A percentile compares a stretch with the other conserved stretches of the same genome.
phyloP scores from a whole-genome alignment of 148 eudicot species.

The Selenicereus undatus region DNA sequence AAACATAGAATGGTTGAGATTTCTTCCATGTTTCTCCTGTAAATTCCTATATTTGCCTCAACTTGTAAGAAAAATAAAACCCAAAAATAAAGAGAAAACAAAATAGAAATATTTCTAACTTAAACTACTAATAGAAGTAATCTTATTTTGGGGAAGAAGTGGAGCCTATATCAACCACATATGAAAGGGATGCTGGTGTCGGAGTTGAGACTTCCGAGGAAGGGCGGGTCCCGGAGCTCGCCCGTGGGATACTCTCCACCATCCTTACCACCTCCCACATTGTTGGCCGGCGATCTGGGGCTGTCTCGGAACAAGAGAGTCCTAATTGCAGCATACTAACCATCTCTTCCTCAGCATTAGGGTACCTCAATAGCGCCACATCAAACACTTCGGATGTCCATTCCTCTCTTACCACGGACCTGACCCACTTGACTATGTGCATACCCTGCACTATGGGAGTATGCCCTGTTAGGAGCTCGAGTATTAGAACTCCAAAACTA shows the following conservation, averaged over 20 bases:
- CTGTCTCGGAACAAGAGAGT: conserved; percentile 48
- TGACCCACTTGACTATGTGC: conserved; percentile 71
- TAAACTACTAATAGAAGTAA: conserved; percentile 17
- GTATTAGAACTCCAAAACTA: conserved; percentile 70
- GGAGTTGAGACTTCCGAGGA: conserved; percentile 58
- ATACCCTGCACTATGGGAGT: conserved; percentile 52
- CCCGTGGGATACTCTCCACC: conserved; percentile 54
- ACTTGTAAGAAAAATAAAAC: conserved; percentile 5
- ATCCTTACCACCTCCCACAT: conserved; percentile 53
- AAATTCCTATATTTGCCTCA: neutral
- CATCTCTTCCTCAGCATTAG: conserved; percentile 76
- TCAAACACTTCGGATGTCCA: conserved; percentile 96
- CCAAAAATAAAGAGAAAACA: neutral
- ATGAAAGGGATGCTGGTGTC: conserved; percentile 23
- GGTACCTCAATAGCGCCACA: conserved; percentile 57
- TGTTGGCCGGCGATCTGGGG: conserved; percentile 58
- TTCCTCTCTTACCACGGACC: conserved; percentile 81
- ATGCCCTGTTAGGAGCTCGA: conserved; percentile 77
- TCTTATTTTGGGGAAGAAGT: conserved; percentile 33
- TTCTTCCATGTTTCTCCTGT: conserved; percentile 15
- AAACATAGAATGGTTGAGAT: conserved; percentile 6
- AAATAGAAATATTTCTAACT: neutral
- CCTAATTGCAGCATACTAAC: conserved; percentile 76
- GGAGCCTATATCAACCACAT: conserved; percentile 37
- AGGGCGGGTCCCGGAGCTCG: conserved; percentile 29